Evolutionary conservation across 306 rosid genomes (phyloP), one percentile per base, ranked within the genome.

Genomic region (Castanopsis chinensis): DNA sequence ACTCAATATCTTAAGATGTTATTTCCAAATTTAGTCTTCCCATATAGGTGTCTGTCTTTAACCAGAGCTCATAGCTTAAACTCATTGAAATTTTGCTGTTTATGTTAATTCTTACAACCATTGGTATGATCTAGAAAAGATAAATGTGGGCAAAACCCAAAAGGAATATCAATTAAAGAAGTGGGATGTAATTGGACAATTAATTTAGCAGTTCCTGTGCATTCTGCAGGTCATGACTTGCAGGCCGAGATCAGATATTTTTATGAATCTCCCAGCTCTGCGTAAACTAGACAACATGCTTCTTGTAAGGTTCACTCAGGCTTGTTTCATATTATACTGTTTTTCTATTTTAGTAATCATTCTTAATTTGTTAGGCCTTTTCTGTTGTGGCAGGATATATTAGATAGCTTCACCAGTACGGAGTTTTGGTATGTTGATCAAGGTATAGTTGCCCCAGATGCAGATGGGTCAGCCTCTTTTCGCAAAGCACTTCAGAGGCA

Each of bases 371-470:
- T 52, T 18, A 30, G 68, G 8, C 28, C 71, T 23, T 71, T 79
- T 6, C 69, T 57, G 68, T 35, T 23, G 11, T 51, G 15, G 33
- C 84, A 95, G 99, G 98, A 91, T 75, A 88, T 95, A 77, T 80
- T 95, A 17, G 99, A 93, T 49, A 84, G 94, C 75, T 95, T 91
- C 75, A 65, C 76, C 0, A 76, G 58, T 17, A 90, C 88, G 3
- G 98, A 93, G 77, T 95, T 95, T 82, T 95, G 99, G 99, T 95
- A 95, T 82, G 92, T 93, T 3, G 99, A 95, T 78, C 98, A 95
- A 90, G 98, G 99, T 63, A 91, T 95, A 51, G 80, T 88, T 53
- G 87, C 97, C 27, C 80, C 87, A 10, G 96, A 91, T 30, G 86
- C 89, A 5, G 93, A 93, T 75, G 96, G 98, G 25, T 90, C 98